Percentiles rank a stretch among this genome's conserved stretches.
Conservation (phyloP, 352 stramenopile genomes). For the Plasmopara viticola region DNA sequence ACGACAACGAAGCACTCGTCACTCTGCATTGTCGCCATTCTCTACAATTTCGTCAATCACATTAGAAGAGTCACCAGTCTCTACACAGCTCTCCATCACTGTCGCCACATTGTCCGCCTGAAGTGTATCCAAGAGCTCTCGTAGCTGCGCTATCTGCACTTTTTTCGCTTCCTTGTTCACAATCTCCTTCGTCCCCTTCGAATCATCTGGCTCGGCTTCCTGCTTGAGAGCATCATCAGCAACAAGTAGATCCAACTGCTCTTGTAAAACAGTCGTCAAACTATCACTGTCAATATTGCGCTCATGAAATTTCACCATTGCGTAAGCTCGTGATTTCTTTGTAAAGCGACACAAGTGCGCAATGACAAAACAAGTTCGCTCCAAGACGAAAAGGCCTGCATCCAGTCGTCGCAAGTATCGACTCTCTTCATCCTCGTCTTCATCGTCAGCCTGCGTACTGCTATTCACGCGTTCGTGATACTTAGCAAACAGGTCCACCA, state of each 20-base stretch:
- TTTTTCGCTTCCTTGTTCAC: slow-evolving; percentile 25
- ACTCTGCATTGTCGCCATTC: no score
- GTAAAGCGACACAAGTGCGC: slow-evolving; percentile 62
- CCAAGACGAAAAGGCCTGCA: slow-evolving; percentile 70
- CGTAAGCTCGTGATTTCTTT: slow-evolving; percentile 54
- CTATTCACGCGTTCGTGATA: slow-evolving; percentile 53
- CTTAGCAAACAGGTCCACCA: slow-evolving; percentile 72
- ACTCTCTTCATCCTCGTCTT: slow-evolving; percentile 43
- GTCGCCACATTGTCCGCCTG: slow-evolving; percentile 3
- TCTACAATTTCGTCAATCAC: no score
- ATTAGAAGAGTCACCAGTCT: no score
- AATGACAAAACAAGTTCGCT: slow-evolving; percentile 57
- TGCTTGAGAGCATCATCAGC: slow-evolving; percentile 15
- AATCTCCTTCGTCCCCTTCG: slow-evolving; percentile 11
- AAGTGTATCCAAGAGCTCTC: slow-evolving; percentile 31
- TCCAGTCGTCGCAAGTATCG: slow-evolving; percentile 61
- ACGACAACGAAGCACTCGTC: slow-evolving; percentile 1
- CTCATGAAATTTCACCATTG: slow-evolving; percentile 74
- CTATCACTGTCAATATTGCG: slow-evolving; percentile 48
- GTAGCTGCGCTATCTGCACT: slow-evolving; percentile 32
- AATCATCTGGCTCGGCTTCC: neutral
- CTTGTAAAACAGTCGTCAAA: slow-evolving; percentile 37
- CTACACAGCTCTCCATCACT: no score
- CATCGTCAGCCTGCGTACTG: slow-evolving; percentile 25
- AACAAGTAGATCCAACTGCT: slow-evolving; percentile 53